Evolutionary conservation across 2,329 filamentous ascomycete genomes (phyloP), one percentile per base, ranked within the genome.

Genomic region (Calonectria naviculata): DNA sequence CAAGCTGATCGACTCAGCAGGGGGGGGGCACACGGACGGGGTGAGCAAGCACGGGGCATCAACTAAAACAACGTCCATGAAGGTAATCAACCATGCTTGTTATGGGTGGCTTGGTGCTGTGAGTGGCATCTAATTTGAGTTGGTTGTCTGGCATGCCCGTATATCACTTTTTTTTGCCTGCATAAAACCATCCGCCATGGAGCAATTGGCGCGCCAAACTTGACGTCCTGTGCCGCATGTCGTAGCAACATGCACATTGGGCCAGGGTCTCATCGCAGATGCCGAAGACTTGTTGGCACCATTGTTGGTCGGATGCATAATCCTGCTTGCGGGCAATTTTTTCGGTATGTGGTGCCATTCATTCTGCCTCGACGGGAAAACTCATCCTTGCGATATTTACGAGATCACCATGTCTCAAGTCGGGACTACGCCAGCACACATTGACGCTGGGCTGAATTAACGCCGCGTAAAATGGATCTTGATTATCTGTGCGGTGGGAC

Each of bases 1-100:
- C 74, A 78, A 71, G 72, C 65, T 74, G 70, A 75, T 71, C 75
- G 70, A 74, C 77, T 74, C 68, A 62, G 72, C 77, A 78, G 72
- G 77, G 67, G 77, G 67, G 68, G 76, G 74, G 71, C 52, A 73
- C 61, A 70, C 65, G 68, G 71, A 71, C 54, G 42, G 71, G 58
- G 69, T 60, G 75, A 75, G 76, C 77, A 78, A 75, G 76, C 77
- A 79, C 77, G 70, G 77, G 70, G 75, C 74, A 78, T 78, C 70
- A 77, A 64, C 76, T 79, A 79, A 79, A 79, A 68, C 73, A 68
- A 78, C 75, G 71, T 77, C 74, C 42, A 69, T 61, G 65, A 58
- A 60, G 24, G 52, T 21, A 49, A 47, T 58, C 10, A 69, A 56
- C 54, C 70, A 52, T 62, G 63, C 41, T 64, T 21, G 47, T 42